Evolutionary conservation across 2,329 filamentous ascomycete species (phyloP), one percentile per base, ranked within the genome.

Genomic region (Aspergillus sp.): DNA sequence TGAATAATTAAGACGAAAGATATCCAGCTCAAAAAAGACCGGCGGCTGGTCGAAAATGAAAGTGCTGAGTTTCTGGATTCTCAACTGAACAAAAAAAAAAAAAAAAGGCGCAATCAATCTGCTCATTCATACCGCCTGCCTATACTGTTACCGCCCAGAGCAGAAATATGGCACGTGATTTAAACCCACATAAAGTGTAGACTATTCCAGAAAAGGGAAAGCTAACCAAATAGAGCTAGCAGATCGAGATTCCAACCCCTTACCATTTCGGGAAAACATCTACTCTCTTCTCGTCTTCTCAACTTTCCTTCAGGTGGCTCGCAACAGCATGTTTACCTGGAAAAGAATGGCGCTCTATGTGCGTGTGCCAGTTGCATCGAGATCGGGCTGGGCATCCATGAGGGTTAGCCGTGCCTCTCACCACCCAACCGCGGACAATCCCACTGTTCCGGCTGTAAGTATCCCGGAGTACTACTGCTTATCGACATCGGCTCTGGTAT

Each of bases 61-160:
- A 17, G 42, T 35, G 15, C 25, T 33, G 17, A 15, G 32, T 27
- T 44, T 33, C 25, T 23, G 19, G 7, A 13, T 13, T 23, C 19
- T 41, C 15, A 20, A 23, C 35, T 7, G 15, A n/a, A 5, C 5
- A 41, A 42, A 25, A 42, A 42, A 50, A 49, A 41, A 44, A 46
- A 54, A 60, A 62, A 62, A 62, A 55, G 61, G 57, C 12, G 13
- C 41, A 6, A 60, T 61, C 51, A 59, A 60, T 63, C 48, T 67
- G 65, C 60, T 55, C 3, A 17, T 10, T 1, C 25, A 45, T 43
- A 55, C 60, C 60, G 60, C 60, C 58, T 51, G 5, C 51, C 15
- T 2, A 17, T 17, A 43, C 6, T 4, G 48, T 32, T 47, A 61
- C 58, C 59, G 57, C 59, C 58, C 41, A 37, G 2, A 5, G 41